These are phyloP conservation scores for Trichocomaceae sp. DNA, from an alignment of 2,329 filamentous ascomycete genomes.

Conservation along the genomic window DNA sequence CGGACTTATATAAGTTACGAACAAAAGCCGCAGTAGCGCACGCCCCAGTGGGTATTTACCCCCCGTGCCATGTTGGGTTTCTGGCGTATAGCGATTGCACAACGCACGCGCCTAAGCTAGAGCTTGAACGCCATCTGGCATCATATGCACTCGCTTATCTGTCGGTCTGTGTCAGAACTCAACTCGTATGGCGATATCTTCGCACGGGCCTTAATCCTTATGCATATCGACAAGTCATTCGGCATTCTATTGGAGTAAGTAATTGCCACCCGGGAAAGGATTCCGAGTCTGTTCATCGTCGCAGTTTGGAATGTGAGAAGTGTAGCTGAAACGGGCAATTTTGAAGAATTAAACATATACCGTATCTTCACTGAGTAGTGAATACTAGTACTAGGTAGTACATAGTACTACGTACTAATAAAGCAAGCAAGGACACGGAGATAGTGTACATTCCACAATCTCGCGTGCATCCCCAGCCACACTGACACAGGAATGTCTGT, in stretches of 20 bases:
- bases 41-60: slow-evolving; percentile 4
- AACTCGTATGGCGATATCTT: neutral
- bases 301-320: neutral
- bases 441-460: neutral
- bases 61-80: neutral
- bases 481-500: neutral
- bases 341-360: neutral
- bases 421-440: neutral
- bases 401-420: too few species aligned
- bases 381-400: too few species aligned
- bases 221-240: neutral
- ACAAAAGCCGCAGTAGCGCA: slow-evolving; percentile 2
- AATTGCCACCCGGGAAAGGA: neutral
- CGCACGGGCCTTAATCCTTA: neutral
- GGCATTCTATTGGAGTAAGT: neutral
- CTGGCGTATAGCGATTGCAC: slow-evolving; percentile 6
- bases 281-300: neutral
- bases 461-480: neutral
- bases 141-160: slow-evolving; percentile 1
- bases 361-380: neutral
- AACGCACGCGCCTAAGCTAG: neutral
- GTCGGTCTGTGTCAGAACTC: neutral
- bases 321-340: neutral
- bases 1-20: too few species aligned
- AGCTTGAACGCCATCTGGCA: neutral